Base-by-base conservation (phyloP, 2,329 filamentous ascomycete species). In the Phaeoacremonium minimum region DNA sequence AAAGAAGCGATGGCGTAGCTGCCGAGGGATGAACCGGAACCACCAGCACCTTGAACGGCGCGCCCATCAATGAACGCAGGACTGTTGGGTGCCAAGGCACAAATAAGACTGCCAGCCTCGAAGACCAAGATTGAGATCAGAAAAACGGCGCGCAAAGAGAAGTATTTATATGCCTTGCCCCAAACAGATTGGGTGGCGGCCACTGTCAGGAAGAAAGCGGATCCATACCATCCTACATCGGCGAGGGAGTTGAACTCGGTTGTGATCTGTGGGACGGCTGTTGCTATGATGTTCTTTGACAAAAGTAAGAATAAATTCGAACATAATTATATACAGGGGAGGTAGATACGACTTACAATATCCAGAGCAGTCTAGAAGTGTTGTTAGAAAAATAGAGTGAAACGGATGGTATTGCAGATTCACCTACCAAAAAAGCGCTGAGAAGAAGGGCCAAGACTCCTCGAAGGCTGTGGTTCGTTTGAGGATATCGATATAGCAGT, bases 41-140 rank as follows among this genome's bases (percentile, higher is more conserved):
- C 50, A 28, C 61, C 60, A 28, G 60, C 44, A 28, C 61, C 61
- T 33, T 59, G 55, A 14, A 64, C 47, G 3, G 60, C 58, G 33
- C 61, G 54, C 7, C 61, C 61, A 15, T 58, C 45, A 28, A 64
- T 64, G 9, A 64, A 46, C 4, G 45, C 41, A 17, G 46, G 46
- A 6, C 60, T 62, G 15, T 44, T 51, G 2, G 55, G 50, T 15
- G 61, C 57, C 4, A 51, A 44, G 4, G 50, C 61, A 35, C 58
- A 62, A 15, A 64, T 45, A 16, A 62, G 42, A 14, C 57, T 61
- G 7, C 60, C 60, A 17, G 61, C 32, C 40, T 54, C 48, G 38
- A 60, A 58, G n/a, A 57, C n/a, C 28, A 52, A 45, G 40, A 59
- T 45, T 32, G 48, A 49, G 14, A 51, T 32, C 22, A 53, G 45